A percentile compares a stretch with the other conserved stretches of the same genome.
These are phyloP conservation scores for Quercus tomentella DNA, from an alignment of 331 rosid genomes.

Conservation along the genomic window DNA sequence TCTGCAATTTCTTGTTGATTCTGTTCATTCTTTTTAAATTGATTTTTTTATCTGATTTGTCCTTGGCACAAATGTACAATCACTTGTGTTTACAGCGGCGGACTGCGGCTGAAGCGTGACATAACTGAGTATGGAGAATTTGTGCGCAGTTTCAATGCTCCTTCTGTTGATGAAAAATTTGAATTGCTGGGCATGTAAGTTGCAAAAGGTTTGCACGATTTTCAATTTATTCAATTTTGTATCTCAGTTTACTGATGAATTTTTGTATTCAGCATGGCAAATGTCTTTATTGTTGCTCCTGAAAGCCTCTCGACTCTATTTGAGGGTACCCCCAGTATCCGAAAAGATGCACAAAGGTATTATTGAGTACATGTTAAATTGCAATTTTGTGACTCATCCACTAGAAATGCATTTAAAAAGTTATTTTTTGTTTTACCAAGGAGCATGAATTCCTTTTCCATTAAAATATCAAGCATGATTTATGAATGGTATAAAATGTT, in stretches of 20 bases:
- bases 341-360: constrained; percentile 91
- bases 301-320: constrained; percentile 87
- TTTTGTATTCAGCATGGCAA: constrained; percentile 71
- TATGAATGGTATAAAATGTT: neutral
- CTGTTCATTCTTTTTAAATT: neutral
- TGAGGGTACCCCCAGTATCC: constrained; percentile 94
- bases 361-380: neutral
- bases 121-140: constrained; percentile 97
- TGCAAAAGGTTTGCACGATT: neutral
- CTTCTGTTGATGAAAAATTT: constrained; percentile 91
- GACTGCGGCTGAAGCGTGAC: constrained; percentile 97
- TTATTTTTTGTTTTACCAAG: neutral
- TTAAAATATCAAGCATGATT: neutral
- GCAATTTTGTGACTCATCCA: neutral
- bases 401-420: neutral
- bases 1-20: neutral
- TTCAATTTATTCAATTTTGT: neutral
- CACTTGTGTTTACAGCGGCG: constrained; percentile 59
- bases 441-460: neutral
- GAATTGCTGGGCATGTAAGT: constrained; percentile 97
- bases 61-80: neutral
- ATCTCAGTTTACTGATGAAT: constrained; percentile 26
- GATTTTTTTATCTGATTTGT: neutral
- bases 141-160: constrained; percentile 89
- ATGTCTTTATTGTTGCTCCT: constrained; percentile 98